A percentile compares a stretch with the other conserved stretches of the same genome.
Evolutionary conservation across 345 rosid genomes (phyloP).

Genomic region (Capsella bursapastoris): DNA sequence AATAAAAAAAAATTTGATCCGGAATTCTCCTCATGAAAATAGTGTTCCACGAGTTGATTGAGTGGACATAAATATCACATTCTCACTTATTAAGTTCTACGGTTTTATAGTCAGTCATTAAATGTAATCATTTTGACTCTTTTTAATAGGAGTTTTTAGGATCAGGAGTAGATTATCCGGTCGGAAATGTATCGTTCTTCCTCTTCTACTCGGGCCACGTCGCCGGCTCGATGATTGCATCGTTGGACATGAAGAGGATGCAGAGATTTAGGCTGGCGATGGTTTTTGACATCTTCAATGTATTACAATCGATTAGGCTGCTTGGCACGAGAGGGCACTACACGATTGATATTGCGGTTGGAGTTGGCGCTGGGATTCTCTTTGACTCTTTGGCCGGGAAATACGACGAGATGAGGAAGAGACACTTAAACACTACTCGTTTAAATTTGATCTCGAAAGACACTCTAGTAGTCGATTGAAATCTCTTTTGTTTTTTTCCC

Average conservation of each 20-base stretch:
- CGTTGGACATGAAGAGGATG: constrained; percentile 84
- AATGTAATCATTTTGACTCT: not conserved
- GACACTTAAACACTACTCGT: constrained; percentile 12
- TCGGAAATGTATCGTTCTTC: constrained; percentile 93
- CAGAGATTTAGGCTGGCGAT: constrained; percentile 67
- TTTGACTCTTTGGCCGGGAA: constrained; percentile 83
- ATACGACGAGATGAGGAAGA: constrained; percentile 56
- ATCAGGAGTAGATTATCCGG: constrained; percentile 90
- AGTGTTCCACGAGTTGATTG: constrained; percentile 25
- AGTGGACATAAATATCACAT: constrained; percentile 20
- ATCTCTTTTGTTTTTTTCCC: not conserved
- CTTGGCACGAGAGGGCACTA: constrained; percentile 88
- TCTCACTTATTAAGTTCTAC: constrained; percentile 9
- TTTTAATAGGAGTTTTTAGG: constrained; percentile 77
- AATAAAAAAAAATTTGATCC: not conserved
- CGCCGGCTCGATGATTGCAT: constrained; percentile 83
- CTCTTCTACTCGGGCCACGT: constrained; percentile 95
- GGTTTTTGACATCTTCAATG: constrained; percentile 70
- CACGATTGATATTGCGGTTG: constrained; percentile 83
- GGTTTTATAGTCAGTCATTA: not conserved
- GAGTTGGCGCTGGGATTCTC: constrained; percentile 83
- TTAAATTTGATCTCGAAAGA: constrained; percentile 29
- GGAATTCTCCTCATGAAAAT: not conserved
- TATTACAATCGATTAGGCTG: constrained; percentile 75
- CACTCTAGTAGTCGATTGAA: constrained; percentile 23